phyloP scores from a whole-genome alignment of 2,329 filamentous ascomycete genomes.

The Basipetospora sp. region DNA sequence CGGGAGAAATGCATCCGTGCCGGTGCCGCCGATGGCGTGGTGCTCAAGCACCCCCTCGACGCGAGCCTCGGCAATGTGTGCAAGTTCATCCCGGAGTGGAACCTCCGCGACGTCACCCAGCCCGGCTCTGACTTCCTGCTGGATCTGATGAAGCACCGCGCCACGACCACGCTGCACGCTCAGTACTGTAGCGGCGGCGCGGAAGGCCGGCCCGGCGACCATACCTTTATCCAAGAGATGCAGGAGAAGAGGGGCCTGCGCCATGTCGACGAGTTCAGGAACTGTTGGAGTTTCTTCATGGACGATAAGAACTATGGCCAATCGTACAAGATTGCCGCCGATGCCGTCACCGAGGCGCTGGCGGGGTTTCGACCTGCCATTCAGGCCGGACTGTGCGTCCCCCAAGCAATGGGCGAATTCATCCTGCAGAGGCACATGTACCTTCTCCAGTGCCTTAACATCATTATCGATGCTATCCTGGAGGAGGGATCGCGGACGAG shows the following conservation, averaged over 20 bases:
- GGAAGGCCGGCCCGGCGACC: conserved; percentile 21
- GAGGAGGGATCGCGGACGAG: conserved; percentile 20
- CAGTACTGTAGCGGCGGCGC: conserved; percentile 19
- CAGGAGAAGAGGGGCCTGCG: conserved; percentile 20
- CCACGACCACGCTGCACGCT: conserved; percentile 17
- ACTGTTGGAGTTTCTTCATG: conserved; percentile 24
- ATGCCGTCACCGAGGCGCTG: background rate
- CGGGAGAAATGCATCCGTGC: conserved; percentile 21
- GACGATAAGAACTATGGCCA: conserved; percentile 21
- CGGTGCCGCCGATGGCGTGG: conserved; percentile 17
- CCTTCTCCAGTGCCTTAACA: conserved; percentile 23
- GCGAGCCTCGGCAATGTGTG: conserved; percentile 20
- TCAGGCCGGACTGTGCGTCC: conserved; percentile 13
- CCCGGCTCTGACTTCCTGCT: conserved; percentile 23
- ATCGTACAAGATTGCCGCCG: conserved; percentile 13
- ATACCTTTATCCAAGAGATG: conserved; percentile 19
- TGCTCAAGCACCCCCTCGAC: conserved; percentile 23
- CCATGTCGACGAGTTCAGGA: conserved; percentile 10
- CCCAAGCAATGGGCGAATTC: conserved; percentile 18
- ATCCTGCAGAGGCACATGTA: conserved; percentile 25
- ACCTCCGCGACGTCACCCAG: conserved; percentile 25
- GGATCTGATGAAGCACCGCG: conserved; percentile 23
- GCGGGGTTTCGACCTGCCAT: conserved; percentile 12
- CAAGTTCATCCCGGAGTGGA: conserved; percentile 29
- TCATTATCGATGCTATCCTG: conserved; percentile 29